phyloP scores from a whole-genome alignment of 2,329 filamentous ascomycete species.

The Colletotrichum liriopes region DNA sequence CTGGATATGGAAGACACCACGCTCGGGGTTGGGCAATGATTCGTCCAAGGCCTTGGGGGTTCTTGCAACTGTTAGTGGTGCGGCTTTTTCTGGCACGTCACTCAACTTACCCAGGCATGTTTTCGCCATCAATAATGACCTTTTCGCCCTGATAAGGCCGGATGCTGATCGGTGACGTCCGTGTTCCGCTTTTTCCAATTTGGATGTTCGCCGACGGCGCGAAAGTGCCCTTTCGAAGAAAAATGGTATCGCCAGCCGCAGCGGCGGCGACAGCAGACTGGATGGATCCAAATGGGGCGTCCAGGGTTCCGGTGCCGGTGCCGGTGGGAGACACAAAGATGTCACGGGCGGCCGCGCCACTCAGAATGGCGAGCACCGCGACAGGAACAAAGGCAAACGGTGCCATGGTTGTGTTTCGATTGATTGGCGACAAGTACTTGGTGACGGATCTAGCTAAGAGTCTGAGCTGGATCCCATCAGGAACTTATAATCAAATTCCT shows the following conservation, averaged over 20 bases:
- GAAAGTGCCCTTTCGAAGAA: constrained; percentile 60
- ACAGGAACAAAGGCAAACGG: background rate
- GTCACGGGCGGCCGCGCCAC: constrained; percentile 39
- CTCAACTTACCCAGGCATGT: constrained; percentile 50
- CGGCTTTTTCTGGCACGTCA: too few relatives aligned
- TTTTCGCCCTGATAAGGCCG: constrained; percentile 57
- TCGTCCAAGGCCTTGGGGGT: constrained; percentile 58
- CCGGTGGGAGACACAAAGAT: constrained; percentile 61
- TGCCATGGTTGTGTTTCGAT: constrained; percentile 1
- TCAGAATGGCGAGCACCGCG: constrained; percentile 1
- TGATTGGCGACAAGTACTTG: background rate
- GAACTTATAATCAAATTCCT: constrained; percentile 12
- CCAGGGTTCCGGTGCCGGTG: constrained; percentile 53
- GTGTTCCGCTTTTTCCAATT: constrained; percentile 58
- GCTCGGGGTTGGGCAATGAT: constrained; percentile 55
- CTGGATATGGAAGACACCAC: constrained; percentile 63
- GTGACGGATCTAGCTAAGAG: too few relatives aligned
- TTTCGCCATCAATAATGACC: constrained; percentile 62
- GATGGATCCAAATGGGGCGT: constrained; percentile 58
- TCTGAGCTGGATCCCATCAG: background rate
- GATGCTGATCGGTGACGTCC: constrained; percentile 56
- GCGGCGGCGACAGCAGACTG: constrained; percentile 60
- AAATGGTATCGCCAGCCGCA: constrained; percentile 59
- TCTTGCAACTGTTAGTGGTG: constrained; percentile 33
- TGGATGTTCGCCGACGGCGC: constrained; percentile 60